Base-by-base conservation (phyloP, 768 basidiomycete genomes). In the Mrakia frigida region DNA sequence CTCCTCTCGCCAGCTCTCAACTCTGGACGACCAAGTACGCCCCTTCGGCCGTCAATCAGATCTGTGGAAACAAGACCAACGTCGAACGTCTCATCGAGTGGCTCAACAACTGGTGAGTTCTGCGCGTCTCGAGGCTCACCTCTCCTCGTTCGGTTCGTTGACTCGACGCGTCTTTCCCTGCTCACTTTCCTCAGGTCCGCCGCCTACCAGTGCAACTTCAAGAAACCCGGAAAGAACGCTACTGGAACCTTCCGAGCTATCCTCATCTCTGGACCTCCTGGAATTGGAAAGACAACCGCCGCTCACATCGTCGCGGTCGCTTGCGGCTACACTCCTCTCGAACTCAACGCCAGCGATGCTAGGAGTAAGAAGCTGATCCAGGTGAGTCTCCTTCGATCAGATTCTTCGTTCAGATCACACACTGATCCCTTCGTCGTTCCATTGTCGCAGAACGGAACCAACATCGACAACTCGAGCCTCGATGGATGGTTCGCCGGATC, bases 21-120 rank as follows among this genome's bases (percentile, higher is more conserved):
- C 86, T 98, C 0, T 98, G 97, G 97, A 98, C 97, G 53, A 91
- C 90, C 43, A 89, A 94, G 14, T 99, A 99, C 82, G 96, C 97
- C 0, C 97, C 97, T 1, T 89, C 90, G 79, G 87, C 86, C 3
- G 79, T 94, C 74, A 94, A 92, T 80, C 94, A 99, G 75, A 88
- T 99, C 25, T 98, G 95, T 78, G 97, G 97, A 11, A 99, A 98
- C 85, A 98, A 98, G 84, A 87, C 88, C 0, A 87, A 89, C 73
- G 90, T 98, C 1, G 95, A 98, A 84, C 94, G 93, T 80, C 84
- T 99, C 5, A 89, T 90, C 73, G 85, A 85, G 46, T 99, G 97
- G 97, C 84, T 99, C 31, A 86, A 88, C 46, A 90, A 91, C 73
- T 99, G 97, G 96, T 94, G 41, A 73, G 88, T 41, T 28, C 23